Base-by-base conservation (phyloP, 1,284 basidiomycete genomes). In the Caloboletus firmus region DNA sequence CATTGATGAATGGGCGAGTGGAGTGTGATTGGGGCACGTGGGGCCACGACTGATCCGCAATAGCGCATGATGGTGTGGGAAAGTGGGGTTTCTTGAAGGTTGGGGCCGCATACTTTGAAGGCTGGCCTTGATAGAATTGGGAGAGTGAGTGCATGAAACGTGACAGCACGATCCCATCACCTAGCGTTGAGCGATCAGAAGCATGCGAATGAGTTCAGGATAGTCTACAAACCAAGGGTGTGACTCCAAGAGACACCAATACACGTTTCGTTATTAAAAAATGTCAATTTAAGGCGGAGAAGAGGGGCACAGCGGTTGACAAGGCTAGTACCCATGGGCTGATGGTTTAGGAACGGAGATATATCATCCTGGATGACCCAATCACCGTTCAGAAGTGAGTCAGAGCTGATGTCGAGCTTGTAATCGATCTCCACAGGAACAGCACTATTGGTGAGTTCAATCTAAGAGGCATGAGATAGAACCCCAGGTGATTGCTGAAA, bases 201-300 rank as follows among this genome's bases (percentile, higher is more conserved):
- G 41, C 0, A 13, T 31, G 15, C 5, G 11, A 12, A 36, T 20
- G 17, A 1, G 8, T 32, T 22, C 40, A 1, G 20, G 24, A 13
- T n/a, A 15, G 10, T 26, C 1, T 30, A 22, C 45, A 4, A 31
- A 63, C 55, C 56, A 20, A 59, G 47, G 11, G 47, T 58, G 53
- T 72, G 72, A 43, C 72, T 59, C 72, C 70, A 73, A 5, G 64
- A 62, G 5, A 69, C 56, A 15, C 68, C 72, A 13, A 72, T 56
- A 17, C 57, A 56, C 0, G 69, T 71, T 47, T 66, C 59, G 0
- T 53, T 11, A 15, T 47, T 34, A 5, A 63, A 56, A 0, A 70
- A 22, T 3, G 63, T 65, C 17, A 71, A 13, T 39, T 69, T 71
- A 3, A 24, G 3, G 5, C 24, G 24, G 5, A 24, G n/a, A n/a